phyloP scores from a whole-genome alignment of 1,139 yeast genomes.

The Candida freyschussii region DNA sequence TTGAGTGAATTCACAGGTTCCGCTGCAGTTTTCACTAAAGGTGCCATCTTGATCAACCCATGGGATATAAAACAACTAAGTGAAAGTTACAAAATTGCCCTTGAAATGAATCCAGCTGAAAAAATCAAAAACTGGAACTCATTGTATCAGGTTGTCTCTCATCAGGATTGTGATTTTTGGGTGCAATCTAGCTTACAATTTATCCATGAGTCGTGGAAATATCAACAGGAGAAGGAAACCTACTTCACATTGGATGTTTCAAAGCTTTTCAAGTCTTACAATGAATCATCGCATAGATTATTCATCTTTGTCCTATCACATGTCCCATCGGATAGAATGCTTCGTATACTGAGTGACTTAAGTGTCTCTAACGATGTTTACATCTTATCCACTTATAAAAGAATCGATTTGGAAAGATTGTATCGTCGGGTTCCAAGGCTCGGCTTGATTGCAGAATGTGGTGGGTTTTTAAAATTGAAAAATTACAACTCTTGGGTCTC shows the following conservation, averaged over 20 bases:
- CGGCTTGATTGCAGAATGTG: conserved; percentile 88
- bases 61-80: conserved; percentile 77
- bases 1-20: conserved; percentile 94
- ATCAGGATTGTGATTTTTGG: conserved; percentile 77
- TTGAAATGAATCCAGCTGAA: conserved; percentile 60
- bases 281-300: conserved; percentile 33
- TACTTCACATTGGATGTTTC: conserved; percentile 37
- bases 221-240: conserved; percentile 41
- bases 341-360: conserved; percentile 45
- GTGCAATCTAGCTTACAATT: conserved; percentile 51
- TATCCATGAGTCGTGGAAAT: conserved; percentile 57
- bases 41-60: conserved; percentile 82
- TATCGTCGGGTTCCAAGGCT: conserved; percentile 64
- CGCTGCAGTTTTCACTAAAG: conserved; percentile 67
- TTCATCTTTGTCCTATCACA: conserved; percentile 51
- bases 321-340: conserved; percentile 45
- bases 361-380: conserved; percentile 57
- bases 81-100: conserved; percentile 52
- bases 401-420: conserved; percentile 59
- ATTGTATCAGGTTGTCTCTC: conserved; percentile 52
- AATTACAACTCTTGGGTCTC: conserved; percentile 55
- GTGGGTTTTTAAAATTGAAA: conserved; percentile 57
- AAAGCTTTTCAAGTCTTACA: conserved; percentile 33
- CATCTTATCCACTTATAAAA: conserved; percentile 60
- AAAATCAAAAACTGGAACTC: conserved; percentile 57